Evolutionary conservation across 345 rosid species (phyloP), one percentile per base, ranked within the genome.

Genomic region (Acer saccharum): DNA sequence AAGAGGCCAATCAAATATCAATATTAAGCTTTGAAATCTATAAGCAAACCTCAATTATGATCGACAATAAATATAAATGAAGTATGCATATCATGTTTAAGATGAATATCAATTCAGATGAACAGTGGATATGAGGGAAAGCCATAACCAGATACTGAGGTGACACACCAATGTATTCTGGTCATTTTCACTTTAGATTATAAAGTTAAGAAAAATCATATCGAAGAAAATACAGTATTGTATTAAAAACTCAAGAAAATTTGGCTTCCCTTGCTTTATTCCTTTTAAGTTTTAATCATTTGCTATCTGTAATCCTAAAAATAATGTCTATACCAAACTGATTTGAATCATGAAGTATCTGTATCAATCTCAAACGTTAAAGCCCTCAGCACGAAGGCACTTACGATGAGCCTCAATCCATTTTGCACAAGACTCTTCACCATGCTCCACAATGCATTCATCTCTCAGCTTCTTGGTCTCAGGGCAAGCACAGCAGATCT

Each of bases 301-400:
- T 55, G 65, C 43, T 44, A 44, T 67, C 68, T 27, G 14, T 57
- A 64, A 78, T 77, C 75, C 69, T 62, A n/a, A 67, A 79, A 14
- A 1, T 60, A 76, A 32, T 39, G 68, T 57, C 50, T 65, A 73
- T 67, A 72, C 75, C 83, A 75, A 60, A 72, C n/a, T 39, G 23
- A 60, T 85, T 58, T 83, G 4, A 46, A 76, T 27, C 75, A 71
- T 71, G 58, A 87, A 77, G 55, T 65, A 58, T 69, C 46, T 32
- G 60, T 18, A 76, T 39, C 68, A 66, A 67, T 11, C 57, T 95
- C 85, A 96, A 82, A 96, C 86, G 35, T 91, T 92, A 77, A 93
- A 96, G 54, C 93, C 98, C 89, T 96, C 97, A 0, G 94, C 90
- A n/a, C 94, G 95, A 77, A 96, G 97, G 83, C 98, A 94, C 55